Percentiles rank a stretch among this genome's conserved stretches.
phyloP scores from a whole-genome alignment of 1,139 yeast species.

The Candida sojae region DNA sequence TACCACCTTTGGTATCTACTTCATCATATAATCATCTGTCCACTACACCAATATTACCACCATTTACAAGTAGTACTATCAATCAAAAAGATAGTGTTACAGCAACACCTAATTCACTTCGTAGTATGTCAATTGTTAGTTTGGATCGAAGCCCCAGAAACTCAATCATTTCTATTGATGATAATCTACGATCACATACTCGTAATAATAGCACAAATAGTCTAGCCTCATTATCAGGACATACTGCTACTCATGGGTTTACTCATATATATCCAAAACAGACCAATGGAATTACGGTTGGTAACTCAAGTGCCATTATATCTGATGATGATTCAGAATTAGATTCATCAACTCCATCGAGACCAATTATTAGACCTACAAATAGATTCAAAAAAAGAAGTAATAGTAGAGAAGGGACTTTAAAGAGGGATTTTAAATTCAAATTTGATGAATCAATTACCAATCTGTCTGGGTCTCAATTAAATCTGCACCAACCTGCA shows the following conservation, averaged over 20 bases:
- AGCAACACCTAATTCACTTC: constrained; percentile 17
- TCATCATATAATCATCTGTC: constrained; percentile 3
- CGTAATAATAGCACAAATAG: constrained; percentile 38
- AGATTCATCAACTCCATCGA: constrained; percentile 20
- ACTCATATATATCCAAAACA: constrained; percentile 2
- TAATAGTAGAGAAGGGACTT: constrained; percentile 10
- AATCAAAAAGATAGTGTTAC: constrained; percentile 6
- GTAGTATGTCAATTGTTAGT: constrained; percentile 43
- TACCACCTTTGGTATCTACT: constrained; percentile 1
- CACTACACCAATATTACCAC: constrained; percentile 4
- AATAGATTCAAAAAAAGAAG: constrained; percentile 17
- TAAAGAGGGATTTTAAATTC: constrained; percentile 34
- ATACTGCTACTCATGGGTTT: constrained; percentile 1
- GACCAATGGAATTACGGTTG: constrained; percentile 7
- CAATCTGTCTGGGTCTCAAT: constrained; percentile 8
- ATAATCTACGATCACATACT: constrained; percentile 27
- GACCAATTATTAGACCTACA: constrained; percentile 20
- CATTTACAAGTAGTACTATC: neutral
- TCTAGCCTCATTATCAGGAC: constrained; percentile 21
- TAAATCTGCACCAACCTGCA: constrained; percentile 9
- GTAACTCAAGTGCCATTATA: constrained; percentile 20
- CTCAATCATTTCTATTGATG: constrained; percentile 45
- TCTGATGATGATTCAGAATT: constrained; percentile 41
- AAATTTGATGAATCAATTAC: constrained; percentile 23
- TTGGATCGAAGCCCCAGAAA: constrained; percentile 42